Conservation (phyloP, 106 monocot genomes). For the Dendrobium huoshanense region DNA sequence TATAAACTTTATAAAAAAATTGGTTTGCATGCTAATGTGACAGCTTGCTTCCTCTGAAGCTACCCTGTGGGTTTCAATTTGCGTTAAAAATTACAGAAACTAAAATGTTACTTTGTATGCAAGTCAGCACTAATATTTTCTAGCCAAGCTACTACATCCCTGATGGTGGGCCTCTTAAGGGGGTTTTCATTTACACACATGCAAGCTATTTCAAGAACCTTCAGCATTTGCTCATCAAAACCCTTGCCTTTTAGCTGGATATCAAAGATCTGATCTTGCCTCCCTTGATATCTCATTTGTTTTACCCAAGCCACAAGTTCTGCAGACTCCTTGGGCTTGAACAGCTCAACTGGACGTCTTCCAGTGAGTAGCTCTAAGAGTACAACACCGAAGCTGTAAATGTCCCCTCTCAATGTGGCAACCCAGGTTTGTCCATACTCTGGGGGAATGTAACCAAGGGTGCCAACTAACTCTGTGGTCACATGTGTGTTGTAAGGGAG, state of each 20-base stretch:
- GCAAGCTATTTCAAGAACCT: constrained; percentile 52
- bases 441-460: constrained; percentile 87
- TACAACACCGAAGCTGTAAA: constrained; percentile 93
- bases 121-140: not conserved
- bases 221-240: constrained; percentile 61
- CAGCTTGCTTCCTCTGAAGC: too few relatives aligned
- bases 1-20: too few relatives aligned
- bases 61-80: too few relatives aligned
- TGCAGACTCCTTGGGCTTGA: constrained; percentile 60
- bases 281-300: constrained; percentile 47
- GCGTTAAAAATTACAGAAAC: too few relatives aligned
- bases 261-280: constrained; percentile 56
- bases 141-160: constrained; percentile 47
- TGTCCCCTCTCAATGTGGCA: constrained; percentile 72
- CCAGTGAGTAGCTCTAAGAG: constrained; percentile 79
- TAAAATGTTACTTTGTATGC: not conserved
- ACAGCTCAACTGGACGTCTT: constrained; percentile 64
- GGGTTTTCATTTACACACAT: constrained; percentile 72
- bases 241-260: constrained; percentile 19
- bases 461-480: constrained; percentile 81
- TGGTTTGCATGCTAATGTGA: too few relatives aligned
- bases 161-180: constrained; percentile 85
- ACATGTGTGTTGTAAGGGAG: constrained; percentile 85
- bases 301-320: constrained; percentile 80
- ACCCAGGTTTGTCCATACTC: constrained; percentile 84